A percentile compares a stretch with the other conserved stretches of the same genome.
These are phyloP conservation scores for Scenedesmus sp. DNA, from an alignment of 163 green algal species.

Conservation along the genomic window DNA sequence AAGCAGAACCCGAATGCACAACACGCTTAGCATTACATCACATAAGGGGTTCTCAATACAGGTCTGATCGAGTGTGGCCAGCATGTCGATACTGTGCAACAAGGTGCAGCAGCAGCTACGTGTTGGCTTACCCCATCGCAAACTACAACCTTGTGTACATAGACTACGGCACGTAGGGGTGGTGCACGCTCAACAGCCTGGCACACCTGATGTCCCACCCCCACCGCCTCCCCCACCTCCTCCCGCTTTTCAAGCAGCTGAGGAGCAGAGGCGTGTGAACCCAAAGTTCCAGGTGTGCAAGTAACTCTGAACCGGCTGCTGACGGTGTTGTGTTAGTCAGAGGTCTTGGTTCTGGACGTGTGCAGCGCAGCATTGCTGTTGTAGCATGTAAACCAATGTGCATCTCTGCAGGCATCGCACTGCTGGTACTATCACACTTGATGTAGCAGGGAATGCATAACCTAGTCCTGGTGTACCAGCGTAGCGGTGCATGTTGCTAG, in stretches of 20 bases:
- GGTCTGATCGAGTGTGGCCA: neutral
- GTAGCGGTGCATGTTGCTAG: too few relatives aligned
- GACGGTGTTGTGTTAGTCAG: neutral
- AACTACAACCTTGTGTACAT: neutral
- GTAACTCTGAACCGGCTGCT: neutral
- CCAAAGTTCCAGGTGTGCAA: slow-evolving; percentile 5
- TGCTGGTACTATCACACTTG: neutral
- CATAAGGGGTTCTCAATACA: neutral
- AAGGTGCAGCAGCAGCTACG: neutral
- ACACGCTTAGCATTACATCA: neutral
- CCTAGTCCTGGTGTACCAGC: too few relatives aligned
- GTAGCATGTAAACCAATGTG: neutral
- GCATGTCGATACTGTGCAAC: neutral
- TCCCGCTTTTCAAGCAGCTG: neutral
- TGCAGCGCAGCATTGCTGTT: neutral
- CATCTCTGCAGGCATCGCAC: too few relatives aligned
- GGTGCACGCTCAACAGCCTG: neutral
- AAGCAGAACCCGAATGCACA: neutral
- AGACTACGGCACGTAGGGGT: neutral
- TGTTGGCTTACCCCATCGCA: neutral
- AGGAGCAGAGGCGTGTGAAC: neutral
- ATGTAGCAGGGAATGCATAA: too few relatives aligned
- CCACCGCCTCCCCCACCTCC: slow-evolving; percentile 9
- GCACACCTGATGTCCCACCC: slow-evolving; percentile 6
- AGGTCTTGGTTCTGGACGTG: neutral